phyloP scores from a whole-genome alignment of 331 rosid species.

The Quercus lobata region DNA sequence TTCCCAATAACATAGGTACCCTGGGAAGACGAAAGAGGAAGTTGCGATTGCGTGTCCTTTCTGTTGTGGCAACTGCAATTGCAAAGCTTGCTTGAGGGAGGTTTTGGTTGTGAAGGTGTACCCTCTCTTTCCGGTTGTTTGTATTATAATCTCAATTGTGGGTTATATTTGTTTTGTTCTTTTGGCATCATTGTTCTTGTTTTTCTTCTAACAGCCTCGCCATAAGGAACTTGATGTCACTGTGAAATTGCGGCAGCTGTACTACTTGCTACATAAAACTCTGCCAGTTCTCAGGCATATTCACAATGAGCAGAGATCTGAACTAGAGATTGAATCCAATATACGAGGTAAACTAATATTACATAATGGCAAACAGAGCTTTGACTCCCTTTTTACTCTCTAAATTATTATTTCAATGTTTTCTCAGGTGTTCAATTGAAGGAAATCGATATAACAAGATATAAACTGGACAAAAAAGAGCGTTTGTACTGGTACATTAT shows the following conservation, averaged over 20 bases:
- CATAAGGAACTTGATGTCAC: conserved; percentile 19
- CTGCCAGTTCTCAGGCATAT: conserved; percentile 63
- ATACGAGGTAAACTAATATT: conserved; percentile 36
- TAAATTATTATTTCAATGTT: conserved; percentile 16
- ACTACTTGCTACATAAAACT: conserved; percentile 46
- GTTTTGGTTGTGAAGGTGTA: conserved; percentile 29
- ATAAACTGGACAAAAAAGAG: conserved; percentile 39
- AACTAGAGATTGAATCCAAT: conserved; percentile 54
- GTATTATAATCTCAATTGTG: background rate
- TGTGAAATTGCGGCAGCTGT: conserved; percentile 43
- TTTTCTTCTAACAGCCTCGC: conserved; percentile 27
- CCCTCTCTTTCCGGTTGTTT: background rate
- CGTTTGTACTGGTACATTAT: conserved; percentile 63
- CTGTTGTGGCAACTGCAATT: conserved; percentile 64
- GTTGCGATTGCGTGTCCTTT: conserved; percentile 49
- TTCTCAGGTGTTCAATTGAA: conserved; percentile 42
- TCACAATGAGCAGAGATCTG: conserved; percentile 52
- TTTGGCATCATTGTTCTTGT: conserved; percentile 3
- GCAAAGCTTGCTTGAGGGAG: conserved; percentile 67
- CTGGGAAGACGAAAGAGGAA: conserved; percentile 49
- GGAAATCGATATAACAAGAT: conserved; percentile 47
- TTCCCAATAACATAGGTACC: conserved; percentile 46
- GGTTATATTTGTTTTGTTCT: background rate
- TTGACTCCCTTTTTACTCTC: background rate
- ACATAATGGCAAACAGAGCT: background rate